Conservation (phyloP, 345 rosid genomes). For the Acer yangbiense region DNA sequence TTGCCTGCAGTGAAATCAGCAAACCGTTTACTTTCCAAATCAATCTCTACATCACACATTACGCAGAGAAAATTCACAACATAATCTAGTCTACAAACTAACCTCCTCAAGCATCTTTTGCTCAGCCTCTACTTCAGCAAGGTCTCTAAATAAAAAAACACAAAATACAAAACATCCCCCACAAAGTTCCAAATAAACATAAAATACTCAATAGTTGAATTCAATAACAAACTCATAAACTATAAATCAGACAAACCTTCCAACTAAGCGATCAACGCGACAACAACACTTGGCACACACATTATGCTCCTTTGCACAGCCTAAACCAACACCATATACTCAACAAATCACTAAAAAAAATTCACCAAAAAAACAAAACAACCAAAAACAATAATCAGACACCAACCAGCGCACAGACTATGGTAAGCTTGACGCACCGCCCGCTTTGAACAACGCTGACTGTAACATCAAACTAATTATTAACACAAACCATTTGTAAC, state of each 20-base stretch:
- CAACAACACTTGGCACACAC: conserved; percentile 91
- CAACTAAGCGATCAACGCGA: conserved; percentile 48
- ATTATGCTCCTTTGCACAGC: conserved; percentile 91
- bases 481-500: background rate
- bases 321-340: conserved; percentile 37
- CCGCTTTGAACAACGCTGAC: conserved; percentile 70
- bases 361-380: background rate
- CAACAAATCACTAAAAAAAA: conserved; percentile 3
- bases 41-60: background rate
- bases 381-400: background rate
- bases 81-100: conserved; percentile 10
- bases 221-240: conserved; percentile 1
- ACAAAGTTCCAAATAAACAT: background rate
- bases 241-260: conserved; percentile 52
- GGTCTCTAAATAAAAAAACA: conserved; percentile 45
- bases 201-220: background rate
- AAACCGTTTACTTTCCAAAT: conserved; percentile 17
- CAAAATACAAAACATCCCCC: background rate
- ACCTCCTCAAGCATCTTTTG: conserved; percentile 83
- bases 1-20: conserved; percentile 55
- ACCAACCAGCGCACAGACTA: conserved; percentile 85
- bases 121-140: conserved; percentile 78
- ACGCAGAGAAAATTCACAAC: background rate
- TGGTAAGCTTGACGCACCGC: conserved; percentile 97
- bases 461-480: conserved; percentile 20